Base-by-base conservation (phyloP, 148 eudicot species). In the Agrostemma githago region DNA sequence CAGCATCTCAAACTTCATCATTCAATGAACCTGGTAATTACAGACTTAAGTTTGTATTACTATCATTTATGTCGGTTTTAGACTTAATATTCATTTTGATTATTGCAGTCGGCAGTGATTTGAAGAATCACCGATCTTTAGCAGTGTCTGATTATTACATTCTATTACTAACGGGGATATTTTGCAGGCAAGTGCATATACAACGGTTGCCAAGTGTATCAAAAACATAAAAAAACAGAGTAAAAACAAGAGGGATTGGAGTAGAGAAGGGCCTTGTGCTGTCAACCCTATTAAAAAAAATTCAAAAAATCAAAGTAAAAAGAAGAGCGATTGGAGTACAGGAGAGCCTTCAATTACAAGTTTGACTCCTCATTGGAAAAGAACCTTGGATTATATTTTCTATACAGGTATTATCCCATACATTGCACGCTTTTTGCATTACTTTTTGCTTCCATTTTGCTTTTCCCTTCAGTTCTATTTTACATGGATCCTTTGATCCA, bases 311-410 rank as follows among this genome's bases (percentile, higher is more conserved):
- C 38, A 17, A 41, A 62, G 68, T 43, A 44, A 1, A 14, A 12
- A 20, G 14, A 61, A 61, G 73, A 62, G 71, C 1, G 68, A 76
- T 46, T 37, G n/a, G 20, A 40, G 37, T 39, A 44, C 67, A 51
- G 67, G 75, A 21, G 77, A 79, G 65, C 71, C 92, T 40, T 65
- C 84, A 57, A 88, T 88, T 73, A 89, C 95, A 41, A 86, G 82
- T 79, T 89, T 85, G 84, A 87, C 94, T 34, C 78, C 84, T 60
- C 86, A 79, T 80, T 78, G 77, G 71, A 85, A 83, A 53, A 93
- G 87, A 51, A 94, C 98, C 54, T 78, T 82, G 77, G 97, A 95
- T 81, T 95, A 92, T 79, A 90, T 92, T 81, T 92, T 94, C 74
- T 89, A 92, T 76, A 86, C 98, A 72, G 98, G 98, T 94, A 88